Base-by-base conservation (phyloP, 169 alveolate species). In the Cryptosporidium felis region DNA sequence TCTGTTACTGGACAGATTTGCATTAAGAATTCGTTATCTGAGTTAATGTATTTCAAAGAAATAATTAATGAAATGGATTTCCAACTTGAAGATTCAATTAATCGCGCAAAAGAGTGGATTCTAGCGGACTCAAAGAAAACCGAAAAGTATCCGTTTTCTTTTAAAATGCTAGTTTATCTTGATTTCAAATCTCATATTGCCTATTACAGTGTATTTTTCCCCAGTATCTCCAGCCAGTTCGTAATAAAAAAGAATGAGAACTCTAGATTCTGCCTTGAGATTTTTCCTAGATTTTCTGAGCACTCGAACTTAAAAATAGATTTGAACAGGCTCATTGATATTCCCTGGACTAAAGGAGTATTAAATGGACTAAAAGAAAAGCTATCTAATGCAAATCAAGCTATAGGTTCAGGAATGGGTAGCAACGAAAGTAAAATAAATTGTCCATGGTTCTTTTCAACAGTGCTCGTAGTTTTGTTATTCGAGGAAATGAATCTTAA, bases 371-470 rank as follows among this genome's bases (percentile, higher is more conserved):
- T n/a, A n/a, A n/a, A n/a, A n/a, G n/a, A n/a, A n/a, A n/a, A n/a
- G n/a, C n/a, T n/a, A n/a, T n/a, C n/a, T n/a, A n/a, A n/a, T n/a
- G n/a, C n/a, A n/a, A n/a, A n/a, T n/a, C n/a, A n/a, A n/a, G n/a
- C n/a, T n/a, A n/a, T n/a, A n/a, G n/a, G n/a, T n/a, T n/a, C n/a
- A n/a, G n/a, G n/a, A n/a, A n/a, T n/a, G n/a, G n/a, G n/a, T n/a
- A n/a, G n/a, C n/a, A n/a, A n/a, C n/a, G n/a, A n/a, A n/a, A n/a
- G n/a, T n/a, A n/a, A n/a, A n/a, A 14, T 65, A 46, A 28, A 44
- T 65, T 65, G 60, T 18, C 85, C 85, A 8, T 74, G 85, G 85
- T 74, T 74, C 36, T 56, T 53, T 49, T 51, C 66, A n/a, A 53
- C 59, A 1, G 16, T 53, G n/a, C 59, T 74, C 28, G 12, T 34